Evolutionary conservation across 2,329 filamentous ascomycete genomes (phyloP), one percentile per base, ranked within the genome.

Genomic region (Didymella exigua): DNA sequence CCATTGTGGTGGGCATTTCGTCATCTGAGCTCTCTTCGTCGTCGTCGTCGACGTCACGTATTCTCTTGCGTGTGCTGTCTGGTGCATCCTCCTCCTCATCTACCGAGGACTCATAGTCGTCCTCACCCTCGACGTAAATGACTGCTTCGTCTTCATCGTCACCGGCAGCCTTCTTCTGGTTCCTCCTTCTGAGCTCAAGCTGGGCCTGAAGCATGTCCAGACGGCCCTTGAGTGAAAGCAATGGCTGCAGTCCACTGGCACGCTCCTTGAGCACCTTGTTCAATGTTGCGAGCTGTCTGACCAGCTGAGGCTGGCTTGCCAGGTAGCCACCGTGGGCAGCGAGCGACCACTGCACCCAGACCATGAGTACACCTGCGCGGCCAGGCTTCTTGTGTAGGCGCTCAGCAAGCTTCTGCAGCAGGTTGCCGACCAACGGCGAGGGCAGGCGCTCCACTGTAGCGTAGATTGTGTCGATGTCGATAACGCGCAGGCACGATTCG

Each of bases 301-400:
- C 83, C 31, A 96, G 82, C 60, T 93, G 89, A n/a, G 90, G 86
- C 73, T 96, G 91, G 27, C 89, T 89, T 10, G 93, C 91, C 45
- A 99, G 82, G 48, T 93, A 93, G 61, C 93, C 95, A 62, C 95
- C 95, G 71, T 99, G 95, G 1, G 90, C 88, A 29, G 97, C 86
- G 49, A 97, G 84, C 1, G 91, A 93, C 91, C 92, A 96, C 76
- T 97, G 93, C 37, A 98, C 89, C 93, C 95, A 99, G 14, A 89
- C 86, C 84, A 97, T 93, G 27, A 99, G 84, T 70, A 88, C 90
- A 46, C 93, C 92, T 13, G 95, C 93, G 49, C 95, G 86, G 3
- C 93, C 95, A 1, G 95, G 95, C 38, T 91, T 86, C 62, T 89
- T 86, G 76, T 96, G 89, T 72, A 99, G 85, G 55, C 93, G 85